Evolutionary conservation across 148 eudicot species (phyloP), one percentile per base, ranked within the genome.

Genomic region (Vaccinium corymbosum): DNA sequence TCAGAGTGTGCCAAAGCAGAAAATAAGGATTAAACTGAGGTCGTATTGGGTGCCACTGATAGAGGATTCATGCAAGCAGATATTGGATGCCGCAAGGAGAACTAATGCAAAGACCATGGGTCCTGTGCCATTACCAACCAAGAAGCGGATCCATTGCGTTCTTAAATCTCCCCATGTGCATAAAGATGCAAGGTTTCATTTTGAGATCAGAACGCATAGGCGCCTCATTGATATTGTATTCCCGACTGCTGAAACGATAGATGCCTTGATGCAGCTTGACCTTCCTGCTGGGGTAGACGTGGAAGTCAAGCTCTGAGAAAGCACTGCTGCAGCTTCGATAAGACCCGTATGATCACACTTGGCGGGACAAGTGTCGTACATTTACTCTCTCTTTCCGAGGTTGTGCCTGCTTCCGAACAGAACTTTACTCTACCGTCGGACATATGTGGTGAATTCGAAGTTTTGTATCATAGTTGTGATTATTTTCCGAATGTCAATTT

Each of bases 281-380:
- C 93, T 95, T 82, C 98, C 99, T 82, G 95, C 96, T 78, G 99
- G 99, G 56, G 99, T 97, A 76, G 99, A 97, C 86, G 98, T 97
- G 53, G 98, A 95, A 91, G 96, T 97, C 73, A 95, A 97, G 90
- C 97, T 97, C 22, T 97, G 89, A 92, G 87, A 81, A 79, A 35
- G 73, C 64, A 71, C 32, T 79, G 25, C 14, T 81, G 80, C 29
- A 64, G 52, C 62, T 83, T 55, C 22, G 48, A 84, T 52, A 22
- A 72, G 53, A 57, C 32, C 29, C 6, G 10, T 78, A 51, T 1
- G 76, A 7, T n/a, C 51, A 76, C 14, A 20, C 55, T 76, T 48
- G 27, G 27, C 52, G 4, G n/a, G 49, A 76, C 10, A 48, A 48
- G 7, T 11, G 27, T 51, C 22, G 13, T 52, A 20, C 29, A 11